Evolutionary conservation across 2,329 filamentous ascomycete genomes (phyloP), one percentile per base, ranked within the genome.

Genomic region (Acephala macrosclerotiorum): DNA sequence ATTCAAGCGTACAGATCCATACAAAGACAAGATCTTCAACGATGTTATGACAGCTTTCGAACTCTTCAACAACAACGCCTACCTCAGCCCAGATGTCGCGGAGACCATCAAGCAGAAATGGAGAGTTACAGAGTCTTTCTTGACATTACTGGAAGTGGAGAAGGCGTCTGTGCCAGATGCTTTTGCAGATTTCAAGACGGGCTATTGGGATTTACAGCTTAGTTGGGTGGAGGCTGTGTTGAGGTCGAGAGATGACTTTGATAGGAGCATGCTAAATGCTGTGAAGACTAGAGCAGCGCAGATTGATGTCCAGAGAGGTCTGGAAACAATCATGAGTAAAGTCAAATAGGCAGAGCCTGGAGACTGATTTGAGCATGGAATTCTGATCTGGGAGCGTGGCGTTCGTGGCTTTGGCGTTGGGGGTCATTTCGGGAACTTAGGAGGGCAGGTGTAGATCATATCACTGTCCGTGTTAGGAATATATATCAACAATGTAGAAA

Each of bases 181-280:
- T 1, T 98, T 97, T 75, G 91, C 91, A 72, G 81, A 83, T 5
- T 95, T 99, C 81, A 98, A 97, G 84, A 82, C 80, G 45, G 85
- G 87, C 55, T 97, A 97, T 79, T 97, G 95, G 92, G 96, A 99
- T 79, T 82, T 98, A 76, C 93, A 96, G 78, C 89, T 98, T 66
- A 91, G 89, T 55, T 99, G 96, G 96, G 94, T 99, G 8, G 96
- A 99, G 83, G 91, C 92, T 7, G 95, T 97, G 57, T 77, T 99
- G 69, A 86, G 94, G 71, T 85, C 89, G 1, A 85, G 96, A 72
- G 96, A 99, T 78, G 96, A 99, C 81, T 98, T 97, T 80, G 96
- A 98, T 79, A 85, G 95, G 71, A 86, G 87, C 66, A 93, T 98
- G 92, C 79, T 98, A 69, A 96, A 93, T 75, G 86, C 88, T 20